These are phyloP conservation scores for Rasamsonia emersonii DNA, from an alignment of 2,329 filamentous ascomycete genomes.

Conservation along the genomic window DNA sequence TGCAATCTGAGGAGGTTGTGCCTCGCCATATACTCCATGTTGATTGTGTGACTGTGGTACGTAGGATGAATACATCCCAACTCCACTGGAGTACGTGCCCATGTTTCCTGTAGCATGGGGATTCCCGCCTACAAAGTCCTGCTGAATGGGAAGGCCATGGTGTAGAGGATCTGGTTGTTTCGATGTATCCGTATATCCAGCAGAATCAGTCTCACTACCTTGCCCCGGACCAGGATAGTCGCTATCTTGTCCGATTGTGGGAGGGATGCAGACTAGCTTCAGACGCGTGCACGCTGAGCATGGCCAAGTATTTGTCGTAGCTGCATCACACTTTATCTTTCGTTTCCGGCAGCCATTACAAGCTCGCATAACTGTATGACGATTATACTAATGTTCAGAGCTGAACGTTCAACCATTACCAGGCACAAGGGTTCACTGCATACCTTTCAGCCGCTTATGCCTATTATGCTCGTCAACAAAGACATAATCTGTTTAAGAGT, in stretches of 20 bases:
- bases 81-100: slow-evolving; percentile 35
- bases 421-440: slow-evolving; percentile 12
- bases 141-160: slow-evolving; percentile 47
- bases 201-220: slow-evolving; percentile 16
- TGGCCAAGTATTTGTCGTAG: slow-evolving; percentile 94
- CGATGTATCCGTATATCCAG: slow-evolving; percentile 15
- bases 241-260: slow-evolving; percentile 68
- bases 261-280: slow-evolving; percentile 87
- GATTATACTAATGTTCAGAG: slow-evolving; percentile 5
- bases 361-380: slow-evolving; percentile 76
- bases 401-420: neutral
- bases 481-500: slow-evolving; percentile 90
- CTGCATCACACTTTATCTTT: slow-evolving; percentile 97
- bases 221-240: slow-evolving; percentile 24
- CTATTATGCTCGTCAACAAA: slow-evolving; percentile 98
- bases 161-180: slow-evolving; percentile 40
- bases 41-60: slow-evolving; percentile 19
- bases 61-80: slow-evolving; percentile 34
- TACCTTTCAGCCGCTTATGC: slow-evolving; percentile 93
- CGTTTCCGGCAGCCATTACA: slow-evolving; percentile 90
- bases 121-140: slow-evolving; percentile 36
- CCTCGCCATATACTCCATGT: slow-evolving; percentile 21
- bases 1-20: slow-evolving; percentile 23
- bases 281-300: slow-evolving; percentile 88
- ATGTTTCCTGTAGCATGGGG: slow-evolving; percentile 41